These are phyloP conservation scores for Colletotrichum scovillei DNA, from an alignment of 2,329 filamentous ascomycete species.

Conservation along the genomic window DNA sequence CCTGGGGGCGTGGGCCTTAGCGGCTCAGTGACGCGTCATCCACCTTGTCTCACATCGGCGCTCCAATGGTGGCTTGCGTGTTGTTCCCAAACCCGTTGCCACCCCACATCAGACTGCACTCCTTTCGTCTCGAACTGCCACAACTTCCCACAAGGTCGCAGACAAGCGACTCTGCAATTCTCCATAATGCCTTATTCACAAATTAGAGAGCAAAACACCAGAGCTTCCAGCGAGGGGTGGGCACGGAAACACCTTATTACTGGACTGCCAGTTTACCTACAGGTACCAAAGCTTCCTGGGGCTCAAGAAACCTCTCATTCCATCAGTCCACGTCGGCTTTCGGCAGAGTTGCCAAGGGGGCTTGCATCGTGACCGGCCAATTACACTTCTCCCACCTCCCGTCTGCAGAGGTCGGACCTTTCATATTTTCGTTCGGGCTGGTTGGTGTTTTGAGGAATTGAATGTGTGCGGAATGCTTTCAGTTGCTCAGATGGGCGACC, in stretches of 20 bases:
- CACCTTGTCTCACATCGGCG: conserved; percentile 32
- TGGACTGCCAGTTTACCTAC: background rate
- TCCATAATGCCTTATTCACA: conserved; percentile 20
- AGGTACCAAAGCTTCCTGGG: conserved; percentile 20
- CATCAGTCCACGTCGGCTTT: conserved; percentile 27
- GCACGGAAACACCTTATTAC: background rate
- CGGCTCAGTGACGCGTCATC: conserved; percentile 36
- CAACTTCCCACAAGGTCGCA: conserved; percentile 15
- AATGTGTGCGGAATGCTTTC: background rate
- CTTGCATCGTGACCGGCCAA: conserved; percentile 25
- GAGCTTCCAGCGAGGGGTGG: conserved; percentile 6
- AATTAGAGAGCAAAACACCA: conserved; percentile 15
- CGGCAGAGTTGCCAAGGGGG: conserved; percentile 32
- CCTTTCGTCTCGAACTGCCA: conserved; percentile 32
- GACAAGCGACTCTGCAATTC: background rate
- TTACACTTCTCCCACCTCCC: conserved; percentile 7
- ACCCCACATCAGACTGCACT: conserved; percentile 32
- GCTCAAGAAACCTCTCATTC: conserved; percentile 16
- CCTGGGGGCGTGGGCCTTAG: conserved; percentile 21
- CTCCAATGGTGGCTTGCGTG: conserved; percentile 36
- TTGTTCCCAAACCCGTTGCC: conserved; percentile 34
- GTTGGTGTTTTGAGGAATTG: background rate
- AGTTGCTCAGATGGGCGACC: background rate
- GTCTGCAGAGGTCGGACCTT: background rate
- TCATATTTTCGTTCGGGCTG: background rate